phyloP scores from a whole-genome alignment of 306 rosid genomes.

The Macrotyloma uniflorum region DNA sequence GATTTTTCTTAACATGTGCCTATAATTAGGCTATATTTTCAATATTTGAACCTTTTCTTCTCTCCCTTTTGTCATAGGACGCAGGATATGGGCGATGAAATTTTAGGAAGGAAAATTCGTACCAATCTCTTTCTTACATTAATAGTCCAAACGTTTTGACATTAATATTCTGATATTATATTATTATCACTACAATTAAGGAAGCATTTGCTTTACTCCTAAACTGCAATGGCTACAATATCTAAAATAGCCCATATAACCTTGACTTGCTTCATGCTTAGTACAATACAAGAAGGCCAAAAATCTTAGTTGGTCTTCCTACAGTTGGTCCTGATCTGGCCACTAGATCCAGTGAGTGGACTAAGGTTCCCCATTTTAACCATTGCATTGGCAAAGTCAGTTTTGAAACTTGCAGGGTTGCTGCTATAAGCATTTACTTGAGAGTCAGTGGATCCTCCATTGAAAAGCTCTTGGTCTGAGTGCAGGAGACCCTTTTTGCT shows the following conservation, averaged over 20 bases:
- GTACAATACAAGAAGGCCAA: background rate
- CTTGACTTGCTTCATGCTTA: background rate
- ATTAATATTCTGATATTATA: background rate
- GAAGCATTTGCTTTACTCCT: background rate
- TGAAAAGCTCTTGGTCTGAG: constrained; percentile 65
- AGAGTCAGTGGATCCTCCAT: constrained; percentile 58
- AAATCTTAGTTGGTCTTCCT: constrained; percentile 47
- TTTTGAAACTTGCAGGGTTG: constrained; percentile 35
- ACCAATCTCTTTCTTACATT: too few species aligned
- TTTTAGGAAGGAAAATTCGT: too few species aligned
- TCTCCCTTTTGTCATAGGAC: too few species aligned
- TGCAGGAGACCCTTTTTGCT: constrained; percentile 59
- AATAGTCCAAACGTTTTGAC: background rate
- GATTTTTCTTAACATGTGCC: too few species aligned
- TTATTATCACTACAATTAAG: background rate
- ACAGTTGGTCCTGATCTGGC: constrained; percentile 63
- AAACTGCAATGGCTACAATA: background rate
- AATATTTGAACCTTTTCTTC: too few species aligned
- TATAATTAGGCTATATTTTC: too few species aligned
- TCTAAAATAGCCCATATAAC: background rate
- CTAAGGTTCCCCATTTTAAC: constrained; percentile 66
- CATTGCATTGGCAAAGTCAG: constrained; percentile 68
- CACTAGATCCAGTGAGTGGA: constrained; percentile 63
- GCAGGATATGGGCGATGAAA: too few species aligned
- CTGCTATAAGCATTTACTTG: constrained; percentile 48